Conservation (phyloP, 768 basidiomycete species). For the Clitopilus hobsonii region DNA sequence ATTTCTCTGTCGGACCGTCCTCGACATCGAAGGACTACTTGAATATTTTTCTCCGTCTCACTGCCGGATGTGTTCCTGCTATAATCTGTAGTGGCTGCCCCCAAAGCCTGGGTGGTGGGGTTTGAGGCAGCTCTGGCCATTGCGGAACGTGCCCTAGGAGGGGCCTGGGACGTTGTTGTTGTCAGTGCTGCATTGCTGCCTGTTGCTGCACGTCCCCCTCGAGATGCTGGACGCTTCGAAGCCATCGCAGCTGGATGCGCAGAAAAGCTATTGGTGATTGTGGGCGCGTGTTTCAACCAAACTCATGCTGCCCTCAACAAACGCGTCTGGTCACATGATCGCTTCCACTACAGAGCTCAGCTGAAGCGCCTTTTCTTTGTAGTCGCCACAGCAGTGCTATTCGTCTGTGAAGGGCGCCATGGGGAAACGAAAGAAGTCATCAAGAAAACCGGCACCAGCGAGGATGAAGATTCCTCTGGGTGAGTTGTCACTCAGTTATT, state of each 20-base stretch:
- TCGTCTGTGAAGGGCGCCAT: slow-evolving; percentile 32
- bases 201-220: slow-evolving; percentile 27
- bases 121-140: slow-evolving; percentile 26
- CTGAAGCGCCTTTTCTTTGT: neutral
- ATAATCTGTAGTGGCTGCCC: neutral
- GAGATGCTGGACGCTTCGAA: slow-evolving; percentile 51
- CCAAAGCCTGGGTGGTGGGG: slow-evolving; percentile 16
- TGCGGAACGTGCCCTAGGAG: slow-evolving; percentile 43
- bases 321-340: slow-evolving; percentile 30
- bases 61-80: slow-evolving; percentile 17
- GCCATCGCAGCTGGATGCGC: slow-evolving; percentile 41
- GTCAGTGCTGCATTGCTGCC: slow-evolving; percentile 19
- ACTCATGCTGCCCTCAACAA: slow-evolving; percentile 1
- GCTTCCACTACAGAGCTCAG: slow-evolving; percentile 4
- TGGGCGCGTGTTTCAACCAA: slow-evolving; percentile 11
- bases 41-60: slow-evolving; percentile 80
- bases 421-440: slow-evolving; percentile 91
- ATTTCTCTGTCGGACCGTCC: slow-evolving; percentile 83
- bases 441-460: slow-evolving; percentile 69
- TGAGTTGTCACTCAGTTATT: slow-evolving; percentile 24
- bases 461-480: slow-evolving; percentile 71
- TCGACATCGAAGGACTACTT: slow-evolving; percentile 89
- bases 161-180: slow-evolving; percentile 22
- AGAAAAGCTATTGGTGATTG: neutral
- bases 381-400: neutral